Conservation (phyloP, 495 filamentous ascomycete species). For the Lasiosphaeria miniovina region DNA sequence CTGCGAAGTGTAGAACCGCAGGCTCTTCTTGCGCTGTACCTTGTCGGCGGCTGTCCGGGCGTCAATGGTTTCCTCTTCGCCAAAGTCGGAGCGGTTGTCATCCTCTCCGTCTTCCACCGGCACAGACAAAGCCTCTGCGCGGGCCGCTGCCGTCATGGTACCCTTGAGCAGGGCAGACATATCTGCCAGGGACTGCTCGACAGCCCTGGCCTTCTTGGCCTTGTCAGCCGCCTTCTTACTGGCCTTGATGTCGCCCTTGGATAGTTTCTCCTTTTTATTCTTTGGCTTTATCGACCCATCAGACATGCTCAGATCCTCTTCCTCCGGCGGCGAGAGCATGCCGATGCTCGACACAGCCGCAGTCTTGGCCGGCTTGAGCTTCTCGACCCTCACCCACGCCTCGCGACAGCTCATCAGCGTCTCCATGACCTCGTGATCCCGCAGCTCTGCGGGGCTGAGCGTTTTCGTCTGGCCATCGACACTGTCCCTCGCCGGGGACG, state of each 20-base stretch:
- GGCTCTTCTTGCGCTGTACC: slow-evolving; percentile 75
- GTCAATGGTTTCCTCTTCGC: slow-evolving; percentile 52
- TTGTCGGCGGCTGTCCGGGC: slow-evolving; percentile 68
- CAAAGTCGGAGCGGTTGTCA: slow-evolving; percentile 65
- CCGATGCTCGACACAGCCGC: slow-evolving; percentile 11
- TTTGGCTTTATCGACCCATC: slow-evolving; percentile 21
- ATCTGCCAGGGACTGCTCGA: slow-evolving; percentile 49
- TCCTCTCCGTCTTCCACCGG: slow-evolving; percentile 42
- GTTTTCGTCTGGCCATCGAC: slow-evolving; percentile 50
- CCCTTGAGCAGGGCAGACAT: slow-evolving; percentile 42
- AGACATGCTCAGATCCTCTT: slow-evolving; percentile 30
- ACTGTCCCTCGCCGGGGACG: slow-evolving; percentile 62
- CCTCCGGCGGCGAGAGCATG: slow-evolving; percentile 37
- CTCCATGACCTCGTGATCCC: slow-evolving; percentile 86
- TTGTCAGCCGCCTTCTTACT: slow-evolving; percentile 32
- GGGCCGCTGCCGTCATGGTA: slow-evolving; percentile 35
- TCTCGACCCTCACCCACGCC: slow-evolving; percentile 74
- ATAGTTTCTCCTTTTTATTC: slow-evolving; percentile 29
- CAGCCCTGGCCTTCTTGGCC: slow-evolving; percentile 42
- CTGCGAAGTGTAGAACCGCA: slow-evolving; percentile 96
- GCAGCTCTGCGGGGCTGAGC: slow-evolving; percentile 62
- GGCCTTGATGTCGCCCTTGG: slow-evolving; percentile 30
- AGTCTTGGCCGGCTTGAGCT: slow-evolving; percentile 39
- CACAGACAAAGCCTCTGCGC: slow-evolving; percentile 30
- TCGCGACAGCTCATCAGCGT: slow-evolving; percentile 74